These are phyloP conservation scores for Berkeleyomyces rouxiae DNA, from an alignment of 2,329 filamentous ascomycete species.

Conservation along the genomic window DNA sequence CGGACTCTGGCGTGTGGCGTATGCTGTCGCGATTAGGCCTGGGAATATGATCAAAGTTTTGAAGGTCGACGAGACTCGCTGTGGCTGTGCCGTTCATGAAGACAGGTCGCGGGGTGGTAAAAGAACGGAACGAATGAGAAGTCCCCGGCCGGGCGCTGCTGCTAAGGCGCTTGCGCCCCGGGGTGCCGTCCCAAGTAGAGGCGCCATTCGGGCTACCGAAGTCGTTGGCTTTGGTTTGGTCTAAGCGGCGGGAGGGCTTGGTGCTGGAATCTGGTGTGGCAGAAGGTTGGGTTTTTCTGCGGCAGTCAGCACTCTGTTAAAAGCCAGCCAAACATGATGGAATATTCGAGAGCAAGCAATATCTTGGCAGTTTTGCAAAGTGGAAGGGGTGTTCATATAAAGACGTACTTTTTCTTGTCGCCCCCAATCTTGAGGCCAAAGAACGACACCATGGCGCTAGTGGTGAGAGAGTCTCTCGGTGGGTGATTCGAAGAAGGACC, in stretches of 20 bases:
- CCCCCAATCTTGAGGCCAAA: constrained; percentile 39
- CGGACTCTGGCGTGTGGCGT: constrained; percentile 1
- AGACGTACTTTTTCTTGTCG: constrained; percentile 40
- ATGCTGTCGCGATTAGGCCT: constrained; percentile 9
- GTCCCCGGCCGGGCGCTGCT: constrained; percentile 14
- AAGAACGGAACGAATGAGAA: constrained; percentile 13
- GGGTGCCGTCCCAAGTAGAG: constrained; percentile 6
- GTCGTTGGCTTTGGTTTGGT: background rate
- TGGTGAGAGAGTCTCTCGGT: constrained; percentile 21
- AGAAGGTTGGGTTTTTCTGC: constrained; percentile 6
- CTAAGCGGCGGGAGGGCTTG: background rate
- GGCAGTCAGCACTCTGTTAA: background rate
- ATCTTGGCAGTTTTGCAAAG: constrained; percentile 8
- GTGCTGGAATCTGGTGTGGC: background rate
- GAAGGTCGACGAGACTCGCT: constrained; percentile 9
- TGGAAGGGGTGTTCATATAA: background rate
- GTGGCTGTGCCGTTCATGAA: constrained; percentile 13
- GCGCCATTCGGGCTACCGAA: background rate
- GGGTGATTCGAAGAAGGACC: constrained; percentile 6
- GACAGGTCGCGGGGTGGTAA: constrained; percentile 11
- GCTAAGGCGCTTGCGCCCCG: constrained; percentile 1
- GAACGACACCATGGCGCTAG: constrained; percentile 32
- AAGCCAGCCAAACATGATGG: background rate
- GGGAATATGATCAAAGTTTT: constrained; percentile 8
- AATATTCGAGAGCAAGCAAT: background rate